Evolutionary conservation across 768 basidiomycete genomes (phyloP), one percentile per base, ranked within the genome.

Genomic region (Aureoboletus auriporus): DNA sequence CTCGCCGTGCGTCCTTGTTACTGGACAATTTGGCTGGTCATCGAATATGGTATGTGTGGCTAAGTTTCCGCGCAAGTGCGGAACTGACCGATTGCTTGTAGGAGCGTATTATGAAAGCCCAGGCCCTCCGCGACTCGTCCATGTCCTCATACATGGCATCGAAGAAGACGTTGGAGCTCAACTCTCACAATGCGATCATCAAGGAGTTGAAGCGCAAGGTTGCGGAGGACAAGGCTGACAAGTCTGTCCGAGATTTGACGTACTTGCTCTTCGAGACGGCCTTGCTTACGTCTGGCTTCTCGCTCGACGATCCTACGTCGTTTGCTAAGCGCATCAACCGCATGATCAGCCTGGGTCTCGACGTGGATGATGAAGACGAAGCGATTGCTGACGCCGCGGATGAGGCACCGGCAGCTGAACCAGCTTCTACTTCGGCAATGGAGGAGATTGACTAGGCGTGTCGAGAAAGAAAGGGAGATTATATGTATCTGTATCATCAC

Each of bases 141-240:
- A 95, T 95, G 94, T 96, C 93, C 23, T 95, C 93, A 23, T 97
- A 97, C 80, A 98, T 97, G 95, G 90, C 92, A 27, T 89, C 86
- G 52, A 94, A 94, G 80, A 96, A 96, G 86, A 96, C 94, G 8
- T 82, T 97, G 53, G 95, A 97, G 75, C 82, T 97, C 56, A 96
- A 97, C 82, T 87, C 92, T 30, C 71, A 67, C 57, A 93, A 97
- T 75, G 72, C 89, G 37, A 95, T 98, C 75, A 76, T 99, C 74
- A 93, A 90, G 78, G 94, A 97, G 75, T 79, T 99, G 63, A 93
- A 86, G 79, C 82, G 82, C 61, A 95, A 96, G 77, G 91, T 97
- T 53, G 76, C 89, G 41, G 93, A 94, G 71, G 95, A 99, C 77
- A 93, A 94, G 79, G 86, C 89, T 46, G 94, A 98, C 83, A 96